These are phyloP conservation scores for Umbelopsis sp. DNA, from an alignment of 192 early-diverging fungal species.

Conservation along the genomic window DNA sequence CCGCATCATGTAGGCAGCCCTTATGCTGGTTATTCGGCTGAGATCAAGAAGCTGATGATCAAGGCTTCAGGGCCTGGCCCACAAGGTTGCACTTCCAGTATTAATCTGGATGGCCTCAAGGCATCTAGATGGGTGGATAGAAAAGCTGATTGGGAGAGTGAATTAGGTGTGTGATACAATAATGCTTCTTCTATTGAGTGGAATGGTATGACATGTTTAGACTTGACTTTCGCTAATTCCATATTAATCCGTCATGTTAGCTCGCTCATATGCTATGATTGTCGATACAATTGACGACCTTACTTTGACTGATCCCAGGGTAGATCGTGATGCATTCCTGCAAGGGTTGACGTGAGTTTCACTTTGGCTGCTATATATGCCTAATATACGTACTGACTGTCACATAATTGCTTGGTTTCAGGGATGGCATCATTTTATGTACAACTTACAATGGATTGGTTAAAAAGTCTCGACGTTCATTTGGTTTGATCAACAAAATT, in stretches of 20 bases:
- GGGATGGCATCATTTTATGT: constrained; percentile 55
- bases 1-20: constrained; percentile 37
- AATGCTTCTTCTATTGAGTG: no score
- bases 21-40: constrained; percentile 29
- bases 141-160: background rate
- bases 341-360: constrained; percentile 45
- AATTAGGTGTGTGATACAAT: background rate
- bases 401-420: constrained; percentile 14
- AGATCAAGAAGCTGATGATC: constrained; percentile 35
- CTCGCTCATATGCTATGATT: constrained; percentile 8
- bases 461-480: constrained; percentile 51
- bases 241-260: background rate
- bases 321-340: constrained; percentile 47
- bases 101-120: background rate
- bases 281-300: background rate
- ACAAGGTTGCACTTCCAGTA: background rate
- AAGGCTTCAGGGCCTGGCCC: constrained; percentile 23
- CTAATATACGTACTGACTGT: background rate
- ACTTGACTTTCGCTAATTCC: background rate
- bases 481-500: constrained; percentile 60
- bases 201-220: background rate
- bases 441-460: constrained; percentile 53
- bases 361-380: background rate
- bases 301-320: constrained; percentile 22
- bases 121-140: background rate